These are phyloP conservation scores for Coleophoma eucalyptorum DNA, from an alignment of 2,329 filamentous ascomycete species.

Conservation along the genomic window DNA sequence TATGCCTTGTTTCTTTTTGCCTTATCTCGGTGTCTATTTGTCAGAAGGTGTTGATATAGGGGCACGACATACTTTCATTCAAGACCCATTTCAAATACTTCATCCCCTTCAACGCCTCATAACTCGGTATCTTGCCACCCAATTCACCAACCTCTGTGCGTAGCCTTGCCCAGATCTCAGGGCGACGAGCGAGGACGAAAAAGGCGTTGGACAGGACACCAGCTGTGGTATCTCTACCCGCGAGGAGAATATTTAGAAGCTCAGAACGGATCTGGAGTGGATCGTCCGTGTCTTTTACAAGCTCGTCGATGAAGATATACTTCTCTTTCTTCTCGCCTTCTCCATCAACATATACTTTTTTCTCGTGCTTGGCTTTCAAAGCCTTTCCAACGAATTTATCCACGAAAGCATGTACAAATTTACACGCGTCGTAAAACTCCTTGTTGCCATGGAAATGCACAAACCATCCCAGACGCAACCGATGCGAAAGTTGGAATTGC, in stretches of 20 bases:
- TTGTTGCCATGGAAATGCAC: constrained; percentile 1
- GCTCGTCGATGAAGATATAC: constrained; percentile 43
- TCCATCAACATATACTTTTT: constrained; percentile 8
- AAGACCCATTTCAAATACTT: constrained; percentile 45
- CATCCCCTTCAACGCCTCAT: constrained; percentile 50
- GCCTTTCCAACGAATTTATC: constrained; percentile 11
- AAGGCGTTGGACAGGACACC: constrained; percentile 24
- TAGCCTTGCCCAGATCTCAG: constrained; percentile 7
- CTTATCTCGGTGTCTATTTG: not conserved
- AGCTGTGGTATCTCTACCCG: constrained; percentile 13
- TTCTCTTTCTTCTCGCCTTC: constrained; percentile 15
- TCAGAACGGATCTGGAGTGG: constrained; percentile 7
- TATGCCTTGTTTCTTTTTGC: not conserved
- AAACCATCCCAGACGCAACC: constrained; percentile 9
- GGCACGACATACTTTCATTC: constrained; percentile 19
- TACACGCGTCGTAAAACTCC: constrained; percentile 13
- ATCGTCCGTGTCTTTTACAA: constrained; percentile 41
- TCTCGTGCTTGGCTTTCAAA: constrained; percentile 1
- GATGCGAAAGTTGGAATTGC: constrained; percentile 17
- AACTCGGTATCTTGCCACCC: constrained; percentile 37
- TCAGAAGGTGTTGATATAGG: not conserved
- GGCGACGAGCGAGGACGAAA: constrained; percentile 6
- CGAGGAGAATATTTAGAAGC: constrained; percentile 11
- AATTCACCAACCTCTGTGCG: constrained; percentile 7
- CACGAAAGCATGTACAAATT: constrained; percentile 9